Percentiles rank a stretch among this genome's conserved stretches.
Evolutionary conservation across 164 flowering plant species (phyloP).

Genomic region (Litsea cubeba): DNA sequence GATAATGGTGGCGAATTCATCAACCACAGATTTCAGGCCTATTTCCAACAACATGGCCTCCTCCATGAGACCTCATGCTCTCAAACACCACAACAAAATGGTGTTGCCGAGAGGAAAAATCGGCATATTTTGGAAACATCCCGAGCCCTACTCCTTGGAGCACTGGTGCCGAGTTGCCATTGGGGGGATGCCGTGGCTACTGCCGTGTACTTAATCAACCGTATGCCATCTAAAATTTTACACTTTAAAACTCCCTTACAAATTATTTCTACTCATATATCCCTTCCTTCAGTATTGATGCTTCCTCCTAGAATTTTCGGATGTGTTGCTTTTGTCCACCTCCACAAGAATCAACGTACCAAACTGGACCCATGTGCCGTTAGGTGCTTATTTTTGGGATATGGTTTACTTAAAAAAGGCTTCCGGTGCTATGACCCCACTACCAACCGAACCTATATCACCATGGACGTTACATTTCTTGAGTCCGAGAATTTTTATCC

Average conservation of each 20-base stretch:
- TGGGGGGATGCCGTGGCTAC: neutral
- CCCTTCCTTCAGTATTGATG: neutral
- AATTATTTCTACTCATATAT: neutral
- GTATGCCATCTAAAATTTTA: neutral
- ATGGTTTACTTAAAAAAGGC: too few species aligned
- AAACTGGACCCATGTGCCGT: neutral
- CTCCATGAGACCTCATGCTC: slow-evolving; percentile 2
- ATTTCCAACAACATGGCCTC: slow-evolving; percentile 1
- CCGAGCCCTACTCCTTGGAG: neutral
- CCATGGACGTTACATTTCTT: too few species aligned
- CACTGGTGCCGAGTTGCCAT: neutral
- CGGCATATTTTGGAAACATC: neutral
- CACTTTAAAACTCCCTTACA: neutral
- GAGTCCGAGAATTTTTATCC: neutral
- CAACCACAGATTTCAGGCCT: neutral
- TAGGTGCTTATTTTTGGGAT: neutral
- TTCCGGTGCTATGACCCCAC: neutral
- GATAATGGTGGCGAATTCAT: too few species aligned
- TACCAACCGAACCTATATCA: neutral
- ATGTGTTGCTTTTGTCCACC: neutral
- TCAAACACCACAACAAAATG: neutral
- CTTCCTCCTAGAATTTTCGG: neutral
- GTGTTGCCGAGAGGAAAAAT: neutral
- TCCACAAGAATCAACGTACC: too few species aligned
- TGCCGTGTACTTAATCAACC: neutral